Percentiles rank a stretch among this genome's conserved stretches.
phyloP scores from a whole-genome alignment of 1,284 basidiomycete genomes.

The Malassezia globosa region DNA sequence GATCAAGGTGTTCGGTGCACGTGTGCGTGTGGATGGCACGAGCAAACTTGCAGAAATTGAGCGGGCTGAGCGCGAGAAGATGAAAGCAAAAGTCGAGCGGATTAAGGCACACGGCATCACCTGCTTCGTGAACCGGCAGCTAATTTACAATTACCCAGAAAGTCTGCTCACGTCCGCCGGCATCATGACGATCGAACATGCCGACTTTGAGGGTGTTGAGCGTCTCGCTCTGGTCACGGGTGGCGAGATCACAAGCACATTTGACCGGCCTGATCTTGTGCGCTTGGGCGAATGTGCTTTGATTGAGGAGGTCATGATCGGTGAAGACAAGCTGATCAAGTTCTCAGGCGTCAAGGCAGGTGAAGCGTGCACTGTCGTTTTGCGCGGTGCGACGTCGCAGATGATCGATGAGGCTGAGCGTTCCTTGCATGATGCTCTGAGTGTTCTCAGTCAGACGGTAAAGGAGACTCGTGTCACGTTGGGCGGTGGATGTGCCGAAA shows the following conservation, averaged over 20 bases:
- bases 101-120: slow-evolving; percentile 94
- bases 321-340: slow-evolving; percentile 97
- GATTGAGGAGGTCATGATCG: slow-evolving; percentile 98
- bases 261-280: slow-evolving; percentile 83
- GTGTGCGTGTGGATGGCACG: slow-evolving; percentile 87
- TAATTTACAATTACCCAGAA: slow-evolving; percentile 99
- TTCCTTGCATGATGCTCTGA: slow-evolving; percentile 91
- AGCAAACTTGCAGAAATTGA: slow-evolving; percentile 96
- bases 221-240: slow-evolving; percentile 89
- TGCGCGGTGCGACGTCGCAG: slow-evolving; percentile 89
- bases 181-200: slow-evolving; percentile 94
- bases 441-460: slow-evolving; percentile 91
- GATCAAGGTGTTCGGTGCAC: slow-evolving; percentile 96
- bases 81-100: slow-evolving; percentile 93
- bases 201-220: slow-evolving; percentile 98
- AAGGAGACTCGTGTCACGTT: slow-evolving; percentile 88
- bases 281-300: slow-evolving; percentile 85
- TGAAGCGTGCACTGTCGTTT: slow-evolving; percentile 95
- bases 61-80: slow-evolving; percentile 94
- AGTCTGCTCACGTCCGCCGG: slow-evolving; percentile 82
- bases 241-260: slow-evolving; percentile 92
- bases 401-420: slow-evolving; percentile 99
- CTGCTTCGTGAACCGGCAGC: slow-evolving; percentile 93
- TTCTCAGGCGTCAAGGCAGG: slow-evolving; percentile 97
- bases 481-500: slow-evolving; percentile 94